phyloP scores from a whole-genome alignment of 2,329 filamentous ascomycete genomes.

The Cladosporium sp. region DNA sequence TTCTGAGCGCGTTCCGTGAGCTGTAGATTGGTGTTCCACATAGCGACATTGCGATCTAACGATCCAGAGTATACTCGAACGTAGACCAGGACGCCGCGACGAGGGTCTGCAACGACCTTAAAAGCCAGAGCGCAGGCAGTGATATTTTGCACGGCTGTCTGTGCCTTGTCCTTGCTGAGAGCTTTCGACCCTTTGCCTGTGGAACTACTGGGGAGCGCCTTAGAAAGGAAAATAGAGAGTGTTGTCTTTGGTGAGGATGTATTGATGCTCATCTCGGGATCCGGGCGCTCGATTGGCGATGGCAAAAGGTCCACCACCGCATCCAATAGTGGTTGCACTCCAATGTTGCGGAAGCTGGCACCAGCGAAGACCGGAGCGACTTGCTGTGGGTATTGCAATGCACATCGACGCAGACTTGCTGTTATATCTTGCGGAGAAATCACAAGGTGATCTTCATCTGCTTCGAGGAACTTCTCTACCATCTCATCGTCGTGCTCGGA shows the following conservation, averaged over 20 bases:
- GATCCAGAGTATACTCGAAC: conserved; percentile 86
- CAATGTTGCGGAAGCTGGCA: conserved; percentile 89
- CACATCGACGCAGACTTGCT: conserved; percentile 67
- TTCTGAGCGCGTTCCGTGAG: conserved; percentile 75
- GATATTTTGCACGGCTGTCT: conserved; percentile 55
- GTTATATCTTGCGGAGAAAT: conserved; percentile 65
- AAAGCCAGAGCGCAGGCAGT: conserved; percentile 70
- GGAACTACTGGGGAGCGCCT: conserved; percentile 6
- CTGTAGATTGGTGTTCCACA: conserved; percentile 84
- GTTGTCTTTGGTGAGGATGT: neutral
- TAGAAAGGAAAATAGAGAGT: neutral
- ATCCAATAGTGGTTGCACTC: conserved; percentile 86
- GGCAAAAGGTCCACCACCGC: conserved; percentile 84
- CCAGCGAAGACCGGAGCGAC: conserved; percentile 85
- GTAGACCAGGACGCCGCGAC: conserved; percentile 83
- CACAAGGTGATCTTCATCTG: conserved; percentile 65
- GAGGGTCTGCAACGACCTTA: conserved; percentile 88
- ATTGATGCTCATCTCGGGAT: conserved; percentile 58
- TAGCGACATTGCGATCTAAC: conserved; percentile 65
- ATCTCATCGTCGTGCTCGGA: conserved; percentile 85
- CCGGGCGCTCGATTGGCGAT: conserved; percentile 72
- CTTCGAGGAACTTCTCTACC: conserved; percentile 77
- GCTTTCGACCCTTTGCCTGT: conserved; percentile 36
- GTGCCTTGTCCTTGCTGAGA: conserved; percentile 37
- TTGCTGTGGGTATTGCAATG: conserved; percentile 63